These are phyloP conservation scores for Diplotaxis tenuifolia DNA, from an alignment of 345 rosid genomes.

Conservation along the genomic window DNA sequence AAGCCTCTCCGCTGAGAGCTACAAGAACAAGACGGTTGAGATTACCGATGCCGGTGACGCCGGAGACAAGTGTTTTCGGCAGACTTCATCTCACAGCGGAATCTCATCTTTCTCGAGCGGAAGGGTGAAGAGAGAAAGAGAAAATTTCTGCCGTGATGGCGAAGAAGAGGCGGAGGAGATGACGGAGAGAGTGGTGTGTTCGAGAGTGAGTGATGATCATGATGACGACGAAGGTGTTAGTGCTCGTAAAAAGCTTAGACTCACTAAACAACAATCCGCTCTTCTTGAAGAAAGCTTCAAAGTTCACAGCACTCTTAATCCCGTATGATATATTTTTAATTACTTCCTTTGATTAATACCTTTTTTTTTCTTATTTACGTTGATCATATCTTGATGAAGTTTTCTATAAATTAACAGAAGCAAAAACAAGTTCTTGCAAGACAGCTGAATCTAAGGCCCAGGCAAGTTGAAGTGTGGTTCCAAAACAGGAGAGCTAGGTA, in stretches of 20 bases:
- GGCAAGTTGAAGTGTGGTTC: conserved; percentile 99
- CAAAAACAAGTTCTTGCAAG: conserved; percentile 88
- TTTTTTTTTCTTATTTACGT: neutral
- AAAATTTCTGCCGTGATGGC: conserved; percentile 52
- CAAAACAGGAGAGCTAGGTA: conserved; percentile 99
- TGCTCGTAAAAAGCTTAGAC: conserved; percentile 88
- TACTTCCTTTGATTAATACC: neutral
- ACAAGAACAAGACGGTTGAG: conserved; percentile 24
- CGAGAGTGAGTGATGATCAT: conserved; percentile 47
- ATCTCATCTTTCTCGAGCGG: conserved; percentile 54
- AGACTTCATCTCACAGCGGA: conserved; percentile 59
- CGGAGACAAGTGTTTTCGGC: conserved; percentile 40
- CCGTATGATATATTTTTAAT: conserved; percentile 49
- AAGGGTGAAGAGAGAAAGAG: conserved; percentile 63
- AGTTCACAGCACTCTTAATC: conserved; percentile 90
- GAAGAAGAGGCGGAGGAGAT: conserved; percentile 47
- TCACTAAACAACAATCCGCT: conserved; percentile 87
- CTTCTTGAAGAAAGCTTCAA: conserved; percentile 93
- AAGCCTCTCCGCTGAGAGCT: conserved; percentile 50
- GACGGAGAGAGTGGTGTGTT: conserved; percentile 36
- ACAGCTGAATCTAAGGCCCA: conserved; percentile 81
- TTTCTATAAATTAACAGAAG: conserved; percentile 46
- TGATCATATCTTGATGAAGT: neutral
- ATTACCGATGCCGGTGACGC: conserved; percentile 14
- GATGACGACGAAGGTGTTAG: conserved; percentile 56